Base-by-base conservation (phyloP, 192 early-diverging fungal genomes). In the Lobosporangium transversale region DNA sequence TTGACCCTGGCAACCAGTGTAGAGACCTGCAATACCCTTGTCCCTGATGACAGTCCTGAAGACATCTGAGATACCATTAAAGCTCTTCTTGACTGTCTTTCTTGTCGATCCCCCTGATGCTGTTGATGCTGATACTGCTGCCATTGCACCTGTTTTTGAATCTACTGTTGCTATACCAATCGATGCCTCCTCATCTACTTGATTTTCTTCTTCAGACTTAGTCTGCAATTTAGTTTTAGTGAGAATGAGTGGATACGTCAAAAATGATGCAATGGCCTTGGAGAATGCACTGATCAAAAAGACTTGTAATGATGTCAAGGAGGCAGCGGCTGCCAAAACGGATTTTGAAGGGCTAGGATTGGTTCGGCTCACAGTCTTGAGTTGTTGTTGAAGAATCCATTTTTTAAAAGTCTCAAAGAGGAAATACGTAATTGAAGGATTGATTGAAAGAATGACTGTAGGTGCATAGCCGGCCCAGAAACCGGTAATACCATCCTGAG, bases 371-470 rank as follows among this genome's bases (percentile, higher is more conserved):
- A 47, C 48, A 11, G 62, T 51, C 17, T 55, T 61, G 26, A 26
- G 67, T 54, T 65, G 59, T 20, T 37, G 49, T 14, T 15, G 70
- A 31, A 54, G 54, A 35, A 70, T 66, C 37, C 37, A 49, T 42
- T 32, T 62, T 40, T 81, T 85, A 32, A 85, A 49, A 26, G 80
- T 79, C 60, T 85, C 83, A 30, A 85, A 85, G 30, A 82, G 58
- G 52, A 85, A 85, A 31, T 85, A 85, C 20, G 83, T 85, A 66
- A 85, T 81, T 6, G 83, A 85, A 8, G 83, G 83, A 50, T 85
- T 85, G 51, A 71, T 74, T 23, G 80, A 79, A 2, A 85, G 58
- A 24, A 82, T 73, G 27, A 82, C 78, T 4, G 83, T 82, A 5
- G 83, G 81, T 24, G 79, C 79, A 43, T 85, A 85, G 1, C 60